phyloP scores from a whole-genome alignment of 768 basidiomycete genomes.

The Galerina marginata region DNA sequence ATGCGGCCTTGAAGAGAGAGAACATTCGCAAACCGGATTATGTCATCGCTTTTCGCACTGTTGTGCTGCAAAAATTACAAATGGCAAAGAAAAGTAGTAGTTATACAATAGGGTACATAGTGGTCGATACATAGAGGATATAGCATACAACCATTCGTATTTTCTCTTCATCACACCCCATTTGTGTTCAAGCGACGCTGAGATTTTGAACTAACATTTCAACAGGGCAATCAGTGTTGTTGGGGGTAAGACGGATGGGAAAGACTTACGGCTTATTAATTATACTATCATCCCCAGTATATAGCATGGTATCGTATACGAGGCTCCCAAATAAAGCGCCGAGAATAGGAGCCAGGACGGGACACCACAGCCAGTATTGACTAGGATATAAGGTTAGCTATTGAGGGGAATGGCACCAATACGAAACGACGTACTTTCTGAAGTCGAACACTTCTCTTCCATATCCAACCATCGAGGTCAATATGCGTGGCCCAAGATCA shows the following conservation, averaged over 20 bases:
- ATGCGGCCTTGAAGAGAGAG: not conserved
- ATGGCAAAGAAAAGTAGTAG: not conserved
- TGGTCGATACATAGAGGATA: too few relatives aligned
- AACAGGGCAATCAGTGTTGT: not conserved
- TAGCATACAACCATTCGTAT: not conserved
- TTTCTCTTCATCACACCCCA: not conserved
- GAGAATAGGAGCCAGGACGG: slow-evolving; percentile 60
- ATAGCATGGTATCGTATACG: slow-evolving; percentile 64
- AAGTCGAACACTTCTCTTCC: slow-evolving; percentile 56
- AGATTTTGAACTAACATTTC: slow-evolving; percentile 5
- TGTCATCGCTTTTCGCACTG: not conserved
- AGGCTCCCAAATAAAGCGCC: slow-evolving; percentile 61
- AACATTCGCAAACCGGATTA: not conserved
- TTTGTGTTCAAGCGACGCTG: not conserved
- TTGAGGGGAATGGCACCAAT: not conserved
- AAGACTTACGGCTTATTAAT: slow-evolving; percentile 56
- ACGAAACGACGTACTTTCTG: slow-evolving; percentile 39
- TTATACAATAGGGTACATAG: not conserved
- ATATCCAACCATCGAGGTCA: slow-evolving; percentile 79
- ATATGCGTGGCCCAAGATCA: slow-evolving; percentile 70
- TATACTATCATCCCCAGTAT: slow-evolving; percentile 57
- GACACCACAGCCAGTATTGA: slow-evolving; percentile 81
- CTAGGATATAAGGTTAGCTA: slow-evolving; percentile 26
- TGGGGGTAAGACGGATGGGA: not conserved
- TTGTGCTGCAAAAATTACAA: too few relatives aligned